phyloP scores from a whole-genome alignment of 805 yeast genomes.

The Ogataea trehaloabstinens region DNA sequence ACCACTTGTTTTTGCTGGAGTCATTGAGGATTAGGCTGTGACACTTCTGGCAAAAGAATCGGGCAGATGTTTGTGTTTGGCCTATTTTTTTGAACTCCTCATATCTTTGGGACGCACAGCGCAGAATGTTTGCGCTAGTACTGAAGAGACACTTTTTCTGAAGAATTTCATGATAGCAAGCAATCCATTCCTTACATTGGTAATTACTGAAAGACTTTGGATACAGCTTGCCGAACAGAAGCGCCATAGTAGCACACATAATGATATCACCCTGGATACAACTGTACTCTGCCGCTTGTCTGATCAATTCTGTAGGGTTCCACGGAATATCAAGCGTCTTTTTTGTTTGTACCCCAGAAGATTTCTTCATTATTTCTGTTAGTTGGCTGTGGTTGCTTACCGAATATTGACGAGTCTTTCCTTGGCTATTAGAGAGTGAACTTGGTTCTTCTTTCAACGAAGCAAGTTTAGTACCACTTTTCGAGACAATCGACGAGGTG shows the following conservation, averaged over 20 bases:
- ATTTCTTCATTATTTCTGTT: conserved; percentile 26
- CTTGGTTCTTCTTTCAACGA: conserved; percentile 10
- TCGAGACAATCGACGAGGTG: conserved; percentile 16
- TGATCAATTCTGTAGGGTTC: conserved; percentile 50
- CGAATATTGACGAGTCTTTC: conserved; percentile 20
- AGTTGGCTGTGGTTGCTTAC: conserved; percentile 27
- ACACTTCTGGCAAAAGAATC: conserved; percentile 64
- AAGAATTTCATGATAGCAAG: conserved; percentile 53
- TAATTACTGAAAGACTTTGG: conserved; percentile 28
- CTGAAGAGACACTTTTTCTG: conserved; percentile 50
- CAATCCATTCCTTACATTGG: conserved; percentile 54
- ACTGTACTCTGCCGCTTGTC: conserved; percentile 53
- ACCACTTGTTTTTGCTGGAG: conserved; percentile 33
- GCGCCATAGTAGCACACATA: conserved; percentile 54
- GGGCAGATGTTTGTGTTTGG: conserved; percentile 40
- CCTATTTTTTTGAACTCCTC: conserved; percentile 35
- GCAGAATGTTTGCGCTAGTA: conserved; percentile 55
- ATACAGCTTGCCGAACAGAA: conserved; percentile 48
- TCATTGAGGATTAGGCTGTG: conserved; percentile 60
- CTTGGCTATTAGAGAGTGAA: conserved; percentile 11
- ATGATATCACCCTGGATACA: conserved; percentile 62
- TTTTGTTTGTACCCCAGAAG: background rate
- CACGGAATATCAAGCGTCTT: conserved; percentile 44
- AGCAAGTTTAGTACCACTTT: conserved; percentile 9
- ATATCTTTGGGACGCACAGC: conserved; percentile 32